Base-by-base conservation (phyloP, 1,284 basidiomycete genomes). In the Meripilus lineatus region DNA sequence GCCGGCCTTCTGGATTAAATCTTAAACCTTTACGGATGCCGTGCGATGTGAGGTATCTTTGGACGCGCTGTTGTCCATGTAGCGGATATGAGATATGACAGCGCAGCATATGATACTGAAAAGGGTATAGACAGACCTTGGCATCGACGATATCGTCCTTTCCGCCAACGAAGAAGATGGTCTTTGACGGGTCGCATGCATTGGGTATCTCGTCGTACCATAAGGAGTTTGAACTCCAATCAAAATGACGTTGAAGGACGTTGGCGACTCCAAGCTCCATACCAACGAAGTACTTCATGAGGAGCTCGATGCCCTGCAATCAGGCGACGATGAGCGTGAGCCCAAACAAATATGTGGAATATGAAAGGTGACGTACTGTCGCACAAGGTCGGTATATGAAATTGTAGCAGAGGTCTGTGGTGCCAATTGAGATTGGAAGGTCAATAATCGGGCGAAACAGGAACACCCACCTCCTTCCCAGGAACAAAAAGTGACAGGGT, bases 181-280 rank as follows among this genome's bases (percentile, higher is more conserved):
- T 71, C 64, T 79, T 72, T 44, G 66, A 54, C 2, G 75, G 73
- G 58, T 88, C 77, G 32, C 72, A 65, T 11, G 82, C 81, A 55
- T 87, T 74, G 0, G 90, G 90, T 34, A 94, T 92, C 54, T 94
- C 88, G 62, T 92, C 88, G 49, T 81, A 86, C 78, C 87, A 94
- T 11, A 95, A 70, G 5, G 88, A 84, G 59, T 95, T 95, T n/a
- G 85, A 79, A 24, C 80, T 73, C 91, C 89, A 93, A 57, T 86
- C 83, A 59, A 91, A 92, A 58, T 89, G 78, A 14, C 90, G 75
- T 56, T 87, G 85, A 38, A 95, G 74, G 49, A 89, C 79, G 62
- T 93, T 87, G 11, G 89, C 87, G 42, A 90, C 81, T 13, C 92
- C 93, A 4, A 93, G 67, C 62, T 95, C 93, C 20, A 80, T 79